Evolutionary conservation across 108 stramenopile species (phyloP).

Genomic region (Cyclotella cryptica): DNA sequence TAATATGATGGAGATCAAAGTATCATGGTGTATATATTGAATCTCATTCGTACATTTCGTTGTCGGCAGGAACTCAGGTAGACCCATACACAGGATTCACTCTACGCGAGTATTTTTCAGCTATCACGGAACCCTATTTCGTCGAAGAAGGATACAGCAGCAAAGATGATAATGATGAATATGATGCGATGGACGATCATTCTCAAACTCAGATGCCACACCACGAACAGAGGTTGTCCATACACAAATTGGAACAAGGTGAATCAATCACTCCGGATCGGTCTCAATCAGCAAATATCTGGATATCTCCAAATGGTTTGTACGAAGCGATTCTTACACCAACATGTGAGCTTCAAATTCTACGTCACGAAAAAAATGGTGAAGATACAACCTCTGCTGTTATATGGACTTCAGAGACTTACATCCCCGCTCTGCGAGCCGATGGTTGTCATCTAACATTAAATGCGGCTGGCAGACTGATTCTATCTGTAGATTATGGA

Average conservation of each 20-base stretch:
- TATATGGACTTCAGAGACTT: slow-evolving; percentile 62
- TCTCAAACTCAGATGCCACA: slow-evolving; percentile 11
- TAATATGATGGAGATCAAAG: neutral
- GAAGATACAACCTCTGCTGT: slow-evolving; percentile 15
- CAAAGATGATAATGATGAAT: slow-evolving; percentile 12
- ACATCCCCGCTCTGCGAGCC: slow-evolving; percentile 43
- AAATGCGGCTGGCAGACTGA: slow-evolving; percentile 31
- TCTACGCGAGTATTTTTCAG: slow-evolving; percentile 50
- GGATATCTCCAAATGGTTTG: slow-evolving; percentile 66
- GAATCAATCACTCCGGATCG: slow-evolving; percentile 33
- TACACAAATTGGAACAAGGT: slow-evolving; percentile 43
- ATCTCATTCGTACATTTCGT: neutral
- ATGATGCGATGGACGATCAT: slow-evolving; percentile 7
- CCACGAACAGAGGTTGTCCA: slow-evolving; percentile 44
- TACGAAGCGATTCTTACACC: slow-evolving; percentile 68
- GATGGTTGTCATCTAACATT: slow-evolving; percentile 62
- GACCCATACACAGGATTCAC: slow-evolving; percentile 59
- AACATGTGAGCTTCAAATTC: slow-evolving; percentile 66
- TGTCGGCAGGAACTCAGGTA: slow-evolving; percentile 54
- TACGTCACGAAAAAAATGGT: slow-evolving; percentile 23
- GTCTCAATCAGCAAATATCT: slow-evolving; percentile 29
- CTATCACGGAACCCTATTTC: slow-evolving; percentile 69
- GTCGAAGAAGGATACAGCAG: slow-evolving; percentile 67
- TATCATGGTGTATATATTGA: neutral
- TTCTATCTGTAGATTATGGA: slow-evolving; percentile 51